Base-by-base conservation (phyloP, 2,329 filamentous ascomycete species). In the Fonsecaea pedrosoi region DNA sequence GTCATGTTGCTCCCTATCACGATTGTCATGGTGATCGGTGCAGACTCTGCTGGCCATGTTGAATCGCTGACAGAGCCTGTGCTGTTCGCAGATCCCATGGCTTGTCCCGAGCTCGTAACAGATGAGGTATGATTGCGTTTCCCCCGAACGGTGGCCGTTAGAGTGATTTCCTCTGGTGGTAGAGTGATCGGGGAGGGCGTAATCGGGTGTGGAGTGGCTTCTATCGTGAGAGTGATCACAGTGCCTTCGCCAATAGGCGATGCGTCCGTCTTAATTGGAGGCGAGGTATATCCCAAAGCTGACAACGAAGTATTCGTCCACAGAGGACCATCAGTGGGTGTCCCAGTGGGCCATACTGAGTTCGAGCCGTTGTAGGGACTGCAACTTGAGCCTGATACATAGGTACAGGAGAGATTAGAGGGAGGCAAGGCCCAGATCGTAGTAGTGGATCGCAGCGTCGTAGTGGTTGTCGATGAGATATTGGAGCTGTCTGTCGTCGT, bases 1-100 rank as follows among this genome's bases (percentile, higher is more conserved):
- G 57, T 50, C 15, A 45, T 53, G 15, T 65, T 65, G n/a, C 18
- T 42, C 10, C 40, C 63, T 18, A 67, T 61, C 56, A 64, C 65
- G 55, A 67, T 62, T 2, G 64, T 66, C 60, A 66, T 66, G 34
- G 65, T 67, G 21, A 67, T 53, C 25, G 55, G 13, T 9, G 32
- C 53, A 21, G 53, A 30, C 15, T 34, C 38, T 21, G 35, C 13
- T n/a, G 30, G 25, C 45, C 38, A 50, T n/a, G 18, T n/a, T 50
- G 57, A n/a, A 18, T 10, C n/a, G 15, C 18, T 60, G 4, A 30
- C 25, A 13, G 30, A 30, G 10, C 30, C 42, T 50, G 57, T 60
- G 18, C 42, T 45, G 12, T 15, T 56, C 10, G 15, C 18, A 4
- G 38, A n/a, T 32, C 53, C 34, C 15, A 54, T 56, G 8, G n/a